These are phyloP conservation scores for Geranium brycei DNA, from an alignment of 345 rosid species.

Conservation along the genomic window DNA sequence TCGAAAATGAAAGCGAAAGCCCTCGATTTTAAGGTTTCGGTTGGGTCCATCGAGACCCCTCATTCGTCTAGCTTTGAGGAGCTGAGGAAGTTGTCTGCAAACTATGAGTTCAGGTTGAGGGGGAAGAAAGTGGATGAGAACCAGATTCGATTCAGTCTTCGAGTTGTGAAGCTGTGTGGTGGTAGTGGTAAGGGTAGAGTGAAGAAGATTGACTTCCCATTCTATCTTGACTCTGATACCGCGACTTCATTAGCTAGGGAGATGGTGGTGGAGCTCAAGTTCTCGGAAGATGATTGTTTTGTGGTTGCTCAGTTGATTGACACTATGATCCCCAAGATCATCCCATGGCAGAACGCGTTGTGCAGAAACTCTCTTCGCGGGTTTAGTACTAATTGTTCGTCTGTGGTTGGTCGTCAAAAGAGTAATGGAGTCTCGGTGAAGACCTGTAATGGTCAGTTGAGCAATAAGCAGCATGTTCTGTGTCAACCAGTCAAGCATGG, in stretches of 20 bases:
- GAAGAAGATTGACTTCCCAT: slow-evolving; percentile 56
- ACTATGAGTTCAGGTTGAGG: slow-evolving; percentile 39
- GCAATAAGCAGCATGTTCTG: not conserved
- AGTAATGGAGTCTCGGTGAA: no score
- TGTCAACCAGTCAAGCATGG: not conserved
- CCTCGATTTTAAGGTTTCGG: slow-evolving; percentile 20
- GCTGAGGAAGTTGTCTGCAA: slow-evolving; percentile 29
- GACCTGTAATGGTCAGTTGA: no score
- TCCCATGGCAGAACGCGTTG: slow-evolving; percentile 24
- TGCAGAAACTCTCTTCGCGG: slow-evolving; percentile 9
- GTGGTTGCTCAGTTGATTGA: slow-evolving; percentile 68
- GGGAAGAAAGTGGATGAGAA: slow-evolving; percentile 39
- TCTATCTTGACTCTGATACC: slow-evolving; percentile 64
- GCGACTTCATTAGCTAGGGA: slow-evolving; percentile 56
- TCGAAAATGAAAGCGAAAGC: slow-evolving; percentile 7
- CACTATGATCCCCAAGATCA: slow-evolving; percentile 40
- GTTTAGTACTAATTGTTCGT: slow-evolving; percentile 8
- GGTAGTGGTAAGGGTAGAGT: slow-evolving; percentile 20
- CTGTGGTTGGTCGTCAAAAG: no score
- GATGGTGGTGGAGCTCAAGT: slow-evolving; percentile 76
- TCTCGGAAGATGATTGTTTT: slow-evolving; percentile 44
- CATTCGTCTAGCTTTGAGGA: slow-evolving; percentile 28
- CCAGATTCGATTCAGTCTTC: slow-evolving; percentile 43
- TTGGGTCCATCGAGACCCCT: slow-evolving; percentile 25
- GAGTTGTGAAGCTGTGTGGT: slow-evolving; percentile 11